These are phyloP conservation scores for Ogataea pini DNA, from an alignment of 805 yeast genomes.

Conservation along the genomic window DNA sequence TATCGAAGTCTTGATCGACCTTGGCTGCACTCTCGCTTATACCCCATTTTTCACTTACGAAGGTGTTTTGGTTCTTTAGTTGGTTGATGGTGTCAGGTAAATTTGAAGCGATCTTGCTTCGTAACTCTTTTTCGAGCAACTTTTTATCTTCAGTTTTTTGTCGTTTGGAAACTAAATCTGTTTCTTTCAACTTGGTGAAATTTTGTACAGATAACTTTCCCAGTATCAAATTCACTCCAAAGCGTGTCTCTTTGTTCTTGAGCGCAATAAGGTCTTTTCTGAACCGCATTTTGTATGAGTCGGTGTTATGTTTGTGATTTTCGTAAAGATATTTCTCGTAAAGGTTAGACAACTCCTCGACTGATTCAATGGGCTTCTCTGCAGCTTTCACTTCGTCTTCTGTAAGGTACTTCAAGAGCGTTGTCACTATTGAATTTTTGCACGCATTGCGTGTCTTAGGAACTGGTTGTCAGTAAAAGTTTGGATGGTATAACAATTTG, in stretches of 20 bases:
- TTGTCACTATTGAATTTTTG: slow-evolving; percentile 20
- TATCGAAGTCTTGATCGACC: slow-evolving; percentile 32
- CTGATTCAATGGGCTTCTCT: not conserved
- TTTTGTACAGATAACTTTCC: slow-evolving; percentile 24
- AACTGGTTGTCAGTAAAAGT: slow-evolving; percentile 5
- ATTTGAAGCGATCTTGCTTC: slow-evolving; percentile 28
- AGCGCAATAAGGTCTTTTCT: slow-evolving; percentile 36
- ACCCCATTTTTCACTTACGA: slow-evolving; percentile 38
- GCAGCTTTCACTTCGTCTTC: slow-evolving; percentile 6
- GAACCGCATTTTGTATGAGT: slow-evolving; percentile 29
- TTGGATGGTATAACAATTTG: not conserved
- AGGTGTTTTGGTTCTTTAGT: slow-evolving; percentile 28
- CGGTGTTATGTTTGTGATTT: slow-evolving; percentile 17
- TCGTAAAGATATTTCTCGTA: slow-evolving; percentile 31
- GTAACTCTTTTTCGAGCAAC: slow-evolving; percentile 33
- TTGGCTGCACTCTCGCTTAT: slow-evolving; percentile 37
- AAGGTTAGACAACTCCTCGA: slow-evolving; percentile 14
- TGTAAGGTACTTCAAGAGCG: slow-evolving; percentile 14
- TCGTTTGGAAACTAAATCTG: slow-evolving; percentile 29
- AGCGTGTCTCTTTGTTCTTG: slow-evolving; percentile 29
- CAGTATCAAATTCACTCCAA: slow-evolving; percentile 22
- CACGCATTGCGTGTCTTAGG: slow-evolving; percentile 29
- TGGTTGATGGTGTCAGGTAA: slow-evolving; percentile 32
- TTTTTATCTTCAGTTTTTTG: slow-evolving; percentile 32
- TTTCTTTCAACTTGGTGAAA: slow-evolving; percentile 25